phyloP scores from a whole-genome alignment of 352 stramenopile species.

The Paralagenidium karlingii region DNA sequence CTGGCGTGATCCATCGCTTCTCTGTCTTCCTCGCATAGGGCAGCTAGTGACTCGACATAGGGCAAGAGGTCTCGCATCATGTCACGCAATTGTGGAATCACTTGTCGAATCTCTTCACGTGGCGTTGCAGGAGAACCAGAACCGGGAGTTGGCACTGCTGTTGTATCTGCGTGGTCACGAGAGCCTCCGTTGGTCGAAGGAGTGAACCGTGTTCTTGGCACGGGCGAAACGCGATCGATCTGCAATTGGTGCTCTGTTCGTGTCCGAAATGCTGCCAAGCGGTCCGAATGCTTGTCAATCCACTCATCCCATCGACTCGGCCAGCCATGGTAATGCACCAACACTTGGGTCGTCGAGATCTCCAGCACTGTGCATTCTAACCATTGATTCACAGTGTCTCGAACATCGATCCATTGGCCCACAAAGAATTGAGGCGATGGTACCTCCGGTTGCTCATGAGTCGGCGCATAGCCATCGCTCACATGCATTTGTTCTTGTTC shows the following conservation, averaged over 20 bases:
- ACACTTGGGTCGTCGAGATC: constrained; percentile 70
- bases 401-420: constrained; percentile 95
- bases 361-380: constrained; percentile 94
- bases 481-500: background rate
- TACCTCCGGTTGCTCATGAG: no score
- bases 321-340: constrained; percentile 97
- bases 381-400: constrained; percentile 98
- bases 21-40: constrained; percentile 34
- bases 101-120: constrained; percentile 20
- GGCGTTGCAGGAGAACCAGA: constrained; percentile 34
- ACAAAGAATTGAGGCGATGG: constrained; percentile 72
- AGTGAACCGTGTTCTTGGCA: constrained; percentile 20
- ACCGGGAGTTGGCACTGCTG: constrained; percentile 6
- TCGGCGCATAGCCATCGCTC: no score
- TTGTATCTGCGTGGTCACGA: background rate
- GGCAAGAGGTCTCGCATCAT: constrained; percentile 62
- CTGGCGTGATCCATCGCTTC: constrained; percentile 1
- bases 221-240: constrained; percentile 36
- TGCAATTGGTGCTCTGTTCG: constrained; percentile 60
- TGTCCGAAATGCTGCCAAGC: constrained; percentile 93
- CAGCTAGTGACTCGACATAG: constrained; percentile 45
- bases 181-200: background rate
- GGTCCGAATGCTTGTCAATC: constrained; percentile 89
- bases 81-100: constrained; percentile 44
- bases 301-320: constrained; percentile 96